Evolutionary conservation across 768 basidiomycete genomes (phyloP).

Genomic region (Podaxis sp.): DNA sequence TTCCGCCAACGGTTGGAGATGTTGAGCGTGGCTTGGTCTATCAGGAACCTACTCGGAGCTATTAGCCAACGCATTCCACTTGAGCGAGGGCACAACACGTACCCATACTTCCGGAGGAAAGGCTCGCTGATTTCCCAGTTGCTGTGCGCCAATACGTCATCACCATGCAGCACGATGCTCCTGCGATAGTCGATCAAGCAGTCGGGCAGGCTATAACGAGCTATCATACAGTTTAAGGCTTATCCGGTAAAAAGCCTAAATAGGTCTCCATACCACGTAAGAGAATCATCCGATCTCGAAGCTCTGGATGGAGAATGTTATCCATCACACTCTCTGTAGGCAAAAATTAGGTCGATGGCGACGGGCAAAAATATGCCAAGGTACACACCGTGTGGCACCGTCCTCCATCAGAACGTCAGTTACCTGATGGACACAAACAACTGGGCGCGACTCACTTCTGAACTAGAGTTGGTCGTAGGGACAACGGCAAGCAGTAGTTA

Average conservation of each 20-base stretch:
- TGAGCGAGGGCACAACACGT: slow-evolving; percentile 22
- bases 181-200: slow-evolving; percentile 73
- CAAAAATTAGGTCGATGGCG: slow-evolving; percentile 11
- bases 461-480: slow-evolving; percentile 83
- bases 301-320: slow-evolving; percentile 82
- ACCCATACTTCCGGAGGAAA: slow-evolving; percentile 87
- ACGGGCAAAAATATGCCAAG: slow-evolving; percentile 20
- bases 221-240: slow-evolving; percentile 32
- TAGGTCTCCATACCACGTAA: slow-evolving; percentile 63
- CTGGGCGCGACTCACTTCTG: slow-evolving; percentile 55
- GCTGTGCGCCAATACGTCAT: slow-evolving; percentile 84
- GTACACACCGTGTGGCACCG: slow-evolving; percentile 74
- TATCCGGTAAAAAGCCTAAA: neutral
- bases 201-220: slow-evolving; percentile 77
- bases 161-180: slow-evolving; percentile 78
- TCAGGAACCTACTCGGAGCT: slow-evolving; percentile 58
- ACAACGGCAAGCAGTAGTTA: slow-evolving; percentile 84
- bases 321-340: slow-evolving; percentile 85
- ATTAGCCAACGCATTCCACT: slow-evolving; percentile 4
- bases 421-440: slow-evolving; percentile 9
- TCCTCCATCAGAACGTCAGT: slow-evolving; percentile 39
- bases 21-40: slow-evolving; percentile 68
- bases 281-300: slow-evolving; percentile 90
- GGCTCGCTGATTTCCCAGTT: slow-evolving; percentile 90
- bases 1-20: slow-evolving; percentile 87